Conservation (phyloP, 345 rosid species). For the Excoecaria cochinchinensis region DNA sequence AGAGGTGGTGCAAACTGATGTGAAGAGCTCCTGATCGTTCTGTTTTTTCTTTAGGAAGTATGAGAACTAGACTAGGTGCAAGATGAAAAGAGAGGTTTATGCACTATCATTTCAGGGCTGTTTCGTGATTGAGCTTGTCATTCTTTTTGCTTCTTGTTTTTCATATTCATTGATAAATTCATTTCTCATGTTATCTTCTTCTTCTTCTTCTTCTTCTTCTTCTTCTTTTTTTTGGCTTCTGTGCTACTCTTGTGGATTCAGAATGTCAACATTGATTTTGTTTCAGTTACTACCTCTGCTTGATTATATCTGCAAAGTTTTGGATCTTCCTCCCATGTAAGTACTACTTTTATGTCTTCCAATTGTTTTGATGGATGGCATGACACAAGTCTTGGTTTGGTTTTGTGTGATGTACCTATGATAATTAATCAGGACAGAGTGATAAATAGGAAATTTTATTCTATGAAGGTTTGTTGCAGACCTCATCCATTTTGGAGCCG, state of each 20-base stretch:
- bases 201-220: not conserved
- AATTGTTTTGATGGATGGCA: constrained; percentile 8
- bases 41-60: too few species aligned
- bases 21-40: too few species aligned
- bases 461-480: constrained; percentile 94
- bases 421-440: constrained; percentile 20
- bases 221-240: not conserved
- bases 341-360: constrained; percentile 27
- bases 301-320: constrained; percentile 57
- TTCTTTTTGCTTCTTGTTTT: too few species aligned
- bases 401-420: not conserved
- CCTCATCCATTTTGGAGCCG: constrained; percentile 91
- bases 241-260: not conserved
- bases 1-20: not conserved
- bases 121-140: too few species aligned
- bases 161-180: not conserved
- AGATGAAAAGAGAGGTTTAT: too few species aligned
- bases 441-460: constrained; percentile 41
- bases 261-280: not conserved
- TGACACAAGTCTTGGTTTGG: not conserved
- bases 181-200: not conserved
- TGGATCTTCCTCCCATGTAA: constrained; percentile 87
- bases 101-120: too few species aligned
- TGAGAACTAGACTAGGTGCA: too few species aligned
- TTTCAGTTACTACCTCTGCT: constrained; percentile 53